Base-by-base conservation (phyloP, 1,139 yeast genomes). In the Geotrichum bryndzae region DNA sequence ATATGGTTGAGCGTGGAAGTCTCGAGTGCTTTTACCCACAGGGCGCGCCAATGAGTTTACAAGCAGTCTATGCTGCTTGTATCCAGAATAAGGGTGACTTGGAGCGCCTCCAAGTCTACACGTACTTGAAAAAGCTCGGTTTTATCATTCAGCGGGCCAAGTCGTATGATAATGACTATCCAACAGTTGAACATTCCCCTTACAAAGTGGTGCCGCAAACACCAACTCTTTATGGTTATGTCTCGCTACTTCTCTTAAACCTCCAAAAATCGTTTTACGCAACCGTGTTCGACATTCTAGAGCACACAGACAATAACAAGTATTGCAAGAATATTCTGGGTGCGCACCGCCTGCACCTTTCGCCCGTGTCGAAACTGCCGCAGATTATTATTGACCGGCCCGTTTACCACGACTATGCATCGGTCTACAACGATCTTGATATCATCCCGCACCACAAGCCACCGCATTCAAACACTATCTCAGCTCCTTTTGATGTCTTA, bases 1-100 rank as follows among this genome's bases (percentile, higher is more conserved):
- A 91, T 72, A 77, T 92, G 61, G 83, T 86, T 1, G 97, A 92
- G 72, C 79, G 98, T 70, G 98, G 98, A 0, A 83, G 90, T 1
- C 78, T 90, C 72, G 78, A 84, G 31, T 83, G 89, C 25, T 84
- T 79, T 70, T 73, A 78, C 61, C 68, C 68, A 1, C 66, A 69
- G 11, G 81, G 75, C 4, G 72, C 76, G 11, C 81, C 84, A 1
- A 71, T 91, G 71, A 82, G 87, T 60, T 74, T 92, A 38, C 87
- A 89, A 66, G 87, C 84, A 58, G 78, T 88, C 2, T 90, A 90
- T 72, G 75, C 87, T 0, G 74, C 81, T 22, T 78, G 83, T 50
- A 77, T 87, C 41, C 68, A 70, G 23, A 63, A 72, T n/a, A 74
- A 77, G 60, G 74, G 77, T 10, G 82, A 81, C 51, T 68, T 86